Percentiles rank a stretch among this genome's conserved stretches.
Conservation (phyloP, 345 rosid species). For the sweet orange (Citrus sinensis) region DNA sequence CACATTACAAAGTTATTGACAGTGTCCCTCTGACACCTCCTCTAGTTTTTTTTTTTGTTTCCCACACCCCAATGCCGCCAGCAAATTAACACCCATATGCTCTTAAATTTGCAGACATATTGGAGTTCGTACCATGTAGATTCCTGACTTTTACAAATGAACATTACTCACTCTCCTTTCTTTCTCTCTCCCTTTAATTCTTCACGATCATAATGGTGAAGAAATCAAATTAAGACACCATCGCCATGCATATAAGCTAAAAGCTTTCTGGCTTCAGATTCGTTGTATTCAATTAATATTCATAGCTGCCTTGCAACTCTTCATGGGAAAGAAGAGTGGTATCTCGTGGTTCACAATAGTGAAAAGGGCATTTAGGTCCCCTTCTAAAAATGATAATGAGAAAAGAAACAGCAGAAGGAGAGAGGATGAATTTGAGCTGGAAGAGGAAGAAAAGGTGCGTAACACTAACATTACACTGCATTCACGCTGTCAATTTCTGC, state of each 20-base stretch:
- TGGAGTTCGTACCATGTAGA: slow-evolving; percentile 24
- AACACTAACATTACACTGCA: not conserved
- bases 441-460: slow-evolving; percentile 73
- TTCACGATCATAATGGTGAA: not conserved
- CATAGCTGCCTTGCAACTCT: not conserved
- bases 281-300: too few species aligned
- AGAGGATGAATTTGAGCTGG: slow-evolving; percentile 40
- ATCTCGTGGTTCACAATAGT: slow-evolving; percentile 77
- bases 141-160: slow-evolving; percentile 21
- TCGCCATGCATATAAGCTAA: not conserved
- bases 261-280: not conserved
- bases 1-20: slow-evolving; percentile 7
- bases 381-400: slow-evolving; percentile 48
- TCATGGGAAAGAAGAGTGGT: slow-evolving; percentile 70
- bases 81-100: not conserved
- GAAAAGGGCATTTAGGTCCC: slow-evolving; percentile 83
- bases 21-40: slow-evolving; percentile 7
- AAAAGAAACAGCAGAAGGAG: slow-evolving; percentile 43
- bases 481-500: not conserved
- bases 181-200: not conserved
- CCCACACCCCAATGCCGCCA: not conserved
- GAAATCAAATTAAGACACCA: not conserved
- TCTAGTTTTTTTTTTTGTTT: not conserved
- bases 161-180: not conserved
- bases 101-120: slow-evolving; percentile 9